Percentiles rank a stretch among this genome's conserved stretches.
Conservation (phyloP, 805 yeast genomes). For the Yarrowia hollandica region DNA sequence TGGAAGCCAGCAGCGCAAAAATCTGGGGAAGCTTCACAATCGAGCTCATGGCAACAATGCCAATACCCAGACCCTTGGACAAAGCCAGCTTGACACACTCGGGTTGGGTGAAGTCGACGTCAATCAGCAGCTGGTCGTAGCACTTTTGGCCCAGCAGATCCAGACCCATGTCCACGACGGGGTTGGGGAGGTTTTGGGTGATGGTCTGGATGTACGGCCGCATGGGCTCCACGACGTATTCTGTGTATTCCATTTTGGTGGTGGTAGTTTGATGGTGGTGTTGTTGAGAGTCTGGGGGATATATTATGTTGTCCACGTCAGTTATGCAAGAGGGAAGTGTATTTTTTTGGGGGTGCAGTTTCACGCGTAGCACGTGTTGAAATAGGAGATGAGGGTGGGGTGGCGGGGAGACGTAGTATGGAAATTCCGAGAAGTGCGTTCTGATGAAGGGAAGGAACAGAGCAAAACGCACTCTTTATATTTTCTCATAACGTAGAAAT, state of each 20-base stretch:
- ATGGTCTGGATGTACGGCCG: conserved; percentile 31
- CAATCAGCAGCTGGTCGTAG: conserved; percentile 34
- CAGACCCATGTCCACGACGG: conserved; percentile 34
- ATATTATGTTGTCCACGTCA: too few species aligned
- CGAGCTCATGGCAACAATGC: conserved; percentile 44
- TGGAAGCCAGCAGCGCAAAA: conserved; percentile 39
- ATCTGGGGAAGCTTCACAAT: conserved; percentile 48
- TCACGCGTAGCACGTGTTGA: too few species aligned
- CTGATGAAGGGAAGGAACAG: too few species aligned
- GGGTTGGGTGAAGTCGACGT: conserved; percentile 36
- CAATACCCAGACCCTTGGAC: conserved; percentile 43
- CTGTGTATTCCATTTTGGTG: conserved; percentile 30
- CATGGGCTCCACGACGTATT: conserved; percentile 31
- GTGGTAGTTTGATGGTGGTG: neutral
- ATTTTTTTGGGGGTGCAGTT: too few species aligned
- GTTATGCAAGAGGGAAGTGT: too few species aligned
- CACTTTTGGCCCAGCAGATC: conserved; percentile 36
- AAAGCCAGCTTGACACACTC: conserved; percentile 40
- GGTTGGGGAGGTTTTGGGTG: conserved; percentile 34
- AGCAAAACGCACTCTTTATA: too few species aligned
- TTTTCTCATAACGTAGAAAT: too few species aligned
- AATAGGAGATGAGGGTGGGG: too few species aligned
- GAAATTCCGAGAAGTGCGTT: too few species aligned
- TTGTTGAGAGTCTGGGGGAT: neutral
- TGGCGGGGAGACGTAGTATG: too few species aligned